Base-by-base conservation (phyloP, 768 basidiomycete species). In the Suillus fuscotomentosus region DNA sequence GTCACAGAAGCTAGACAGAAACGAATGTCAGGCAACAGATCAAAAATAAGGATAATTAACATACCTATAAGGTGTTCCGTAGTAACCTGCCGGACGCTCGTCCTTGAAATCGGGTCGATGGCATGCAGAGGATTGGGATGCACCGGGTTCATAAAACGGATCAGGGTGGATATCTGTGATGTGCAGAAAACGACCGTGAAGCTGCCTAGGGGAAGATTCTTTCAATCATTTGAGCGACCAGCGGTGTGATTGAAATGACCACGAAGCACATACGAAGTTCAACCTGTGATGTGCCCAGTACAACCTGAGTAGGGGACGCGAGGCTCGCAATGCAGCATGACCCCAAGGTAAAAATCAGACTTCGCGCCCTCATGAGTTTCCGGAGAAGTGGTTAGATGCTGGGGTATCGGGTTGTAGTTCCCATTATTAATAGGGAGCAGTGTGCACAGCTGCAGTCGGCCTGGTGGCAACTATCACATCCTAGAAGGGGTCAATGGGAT, bases 121-220 rank as follows among this genome's bases (percentile, higher is more conserved):
- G 69, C 92, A 94, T 6, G 87, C 82, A 13, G 80, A 86, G 31
- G 79, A 78, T 66, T 82, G 76, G 5, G 86, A 82, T 24, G 84
- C 76, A 56, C 81, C 80, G 24, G 71, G 70, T 6, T 71, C 67
- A 73, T 93, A 94, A 73, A 83, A 77, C 27, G 86, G 85, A 75
- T 93, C 92, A 43, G 92, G 92, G 70, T 94, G 92, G 64, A 94
- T 86, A 74, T 94, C 92, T 27, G 90, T 91, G 66, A 94, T 86
- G 71, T 93, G 91, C 38, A 94, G 75, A 76, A 93, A 93, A 51
- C 90, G 84, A n/a, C 90, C 90, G 63, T 85, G 84, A n/a, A 90
- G 79, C 72, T 83, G 42, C 41, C 57, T 59, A 5, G 39, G 39
- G 71, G 82, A 85, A 63, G 74, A 81, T 50, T 62, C 48, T 66